Evolutionary conservation across 805 yeast species (phyloP), one percentile per base, ranked within the genome.

Genomic region (Candida vartiovaarae): DNA sequence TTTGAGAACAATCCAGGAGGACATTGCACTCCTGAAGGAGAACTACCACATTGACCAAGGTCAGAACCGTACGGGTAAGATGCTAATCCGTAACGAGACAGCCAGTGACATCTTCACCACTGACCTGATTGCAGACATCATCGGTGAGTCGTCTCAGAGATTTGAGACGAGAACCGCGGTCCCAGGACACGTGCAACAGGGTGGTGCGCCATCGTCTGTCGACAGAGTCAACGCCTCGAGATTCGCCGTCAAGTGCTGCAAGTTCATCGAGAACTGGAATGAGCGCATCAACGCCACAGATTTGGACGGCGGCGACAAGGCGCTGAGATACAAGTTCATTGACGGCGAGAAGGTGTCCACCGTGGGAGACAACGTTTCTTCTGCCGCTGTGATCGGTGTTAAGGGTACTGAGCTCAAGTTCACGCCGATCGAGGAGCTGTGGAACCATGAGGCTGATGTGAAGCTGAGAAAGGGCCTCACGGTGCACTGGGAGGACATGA

Each of bases 141-240:
- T 91, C 55, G 79, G 80, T 48, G 84, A 84, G 58, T 90, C 87
- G 56, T 81, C 89, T 32, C 65, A 74, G 33, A 74, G 72, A 52
- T 93, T 86, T 61, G 97, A 90, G 57, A 84, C 93, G 15, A 82
- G 95, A 63, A 89, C 96, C 4, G 98, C 98, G 11, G 79, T 90
- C 47, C 99, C 99, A 27, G 99, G 99, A 29, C 98, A 91, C 61
- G 93, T 91, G 46, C 99, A 93, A 72, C 99, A 93, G 68, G 99
- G 99, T 62, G 93, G 90, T 47, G 76, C 80, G 42, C 99, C 99
- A 40, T 82, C 96, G 6, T 88, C 98, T 6, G 84, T 90, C 70
- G 99, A 93, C 63, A 80, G 98, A 64, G 82, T 89, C 33, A 76
- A 82, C 51, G 96, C 95, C 6, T 81, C 90, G 5, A 78, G 98